These are phyloP conservation scores for Nadsonia commutata DNA, from an alignment of 1,139 yeast genomes.

Conservation along the genomic window DNA sequence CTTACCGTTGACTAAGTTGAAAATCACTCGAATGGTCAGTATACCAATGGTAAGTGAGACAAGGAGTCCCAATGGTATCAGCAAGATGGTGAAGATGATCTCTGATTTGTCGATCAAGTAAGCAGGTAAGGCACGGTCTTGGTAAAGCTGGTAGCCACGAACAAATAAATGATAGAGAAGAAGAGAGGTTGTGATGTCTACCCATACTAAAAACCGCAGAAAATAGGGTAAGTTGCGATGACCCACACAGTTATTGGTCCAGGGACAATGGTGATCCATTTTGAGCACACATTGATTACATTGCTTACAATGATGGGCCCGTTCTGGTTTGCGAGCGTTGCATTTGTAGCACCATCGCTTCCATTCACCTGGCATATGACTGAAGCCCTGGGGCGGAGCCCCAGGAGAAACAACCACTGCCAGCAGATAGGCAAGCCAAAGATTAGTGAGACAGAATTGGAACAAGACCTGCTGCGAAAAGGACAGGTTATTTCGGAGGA, in stretches of 20 bases:
- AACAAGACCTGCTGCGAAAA: constrained; percentile 31
- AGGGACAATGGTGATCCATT: constrained; percentile 85
- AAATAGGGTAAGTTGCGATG: constrained; percentile 71
- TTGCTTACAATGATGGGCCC: constrained; percentile 64
- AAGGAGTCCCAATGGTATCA: constrained; percentile 43
- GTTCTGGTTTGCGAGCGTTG: constrained; percentile 49
- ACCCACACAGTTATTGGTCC: constrained; percentile 82
- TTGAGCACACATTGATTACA: constrained; percentile 43
- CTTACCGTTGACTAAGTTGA: constrained; percentile 51
- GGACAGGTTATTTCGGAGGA: constrained; percentile 34
- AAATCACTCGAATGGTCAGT: constrained; percentile 46
- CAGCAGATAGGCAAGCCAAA: constrained; percentile 56
- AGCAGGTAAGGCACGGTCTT: constrained; percentile 41
- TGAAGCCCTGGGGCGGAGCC: constrained; percentile 28
- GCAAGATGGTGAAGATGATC: constrained; percentile 39
- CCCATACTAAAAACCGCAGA: constrained; percentile 61
- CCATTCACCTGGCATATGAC: constrained; percentile 32
- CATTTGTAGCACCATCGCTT: constrained; percentile 55
- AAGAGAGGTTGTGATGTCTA: constrained; percentile 39
- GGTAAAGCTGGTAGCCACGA: constrained; percentile 35
- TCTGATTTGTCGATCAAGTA: constrained; percentile 42
- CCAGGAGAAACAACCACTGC: constrained; percentile 54
- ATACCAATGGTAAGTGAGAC: constrained; percentile 44
- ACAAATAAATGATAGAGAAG: constrained; percentile 31
- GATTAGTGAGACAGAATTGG: constrained; percentile 35